Conservation (phyloP, 1,284 basidiomycete genomes). For the Pseudomicrostroma phylloplanum region DNA sequence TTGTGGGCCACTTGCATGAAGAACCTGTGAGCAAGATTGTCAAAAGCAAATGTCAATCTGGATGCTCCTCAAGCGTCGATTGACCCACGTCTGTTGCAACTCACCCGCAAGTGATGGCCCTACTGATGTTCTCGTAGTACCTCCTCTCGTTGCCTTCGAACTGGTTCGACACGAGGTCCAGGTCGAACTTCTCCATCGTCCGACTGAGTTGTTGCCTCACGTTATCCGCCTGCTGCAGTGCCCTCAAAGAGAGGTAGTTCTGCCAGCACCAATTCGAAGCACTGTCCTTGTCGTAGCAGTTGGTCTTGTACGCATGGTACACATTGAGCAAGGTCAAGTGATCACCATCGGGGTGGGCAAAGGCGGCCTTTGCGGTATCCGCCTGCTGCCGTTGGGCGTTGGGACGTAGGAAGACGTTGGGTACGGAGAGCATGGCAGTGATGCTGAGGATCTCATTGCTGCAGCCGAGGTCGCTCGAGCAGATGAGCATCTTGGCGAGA, state of each 20-base stretch:
- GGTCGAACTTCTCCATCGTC: slow-evolving; percentile 72
- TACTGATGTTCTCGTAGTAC: slow-evolving; percentile 72
- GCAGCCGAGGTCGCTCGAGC: slow-evolving; percentile 88
- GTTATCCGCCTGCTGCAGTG: slow-evolving; percentile 86
- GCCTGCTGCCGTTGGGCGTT: slow-evolving; percentile 71
- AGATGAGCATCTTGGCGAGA: slow-evolving; percentile 94
- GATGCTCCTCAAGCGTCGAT: neutral
- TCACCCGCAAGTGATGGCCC: slow-evolving; percentile 72
- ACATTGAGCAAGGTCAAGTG: slow-evolving; percentile 92
- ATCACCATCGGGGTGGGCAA: slow-evolving; percentile 89
- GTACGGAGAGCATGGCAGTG: slow-evolving; percentile 96
- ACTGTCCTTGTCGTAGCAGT: slow-evolving; percentile 36
- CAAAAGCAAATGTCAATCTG: slow-evolving; percentile 5
- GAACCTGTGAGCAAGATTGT: slow-evolving; percentile 55
- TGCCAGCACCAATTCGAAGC: slow-evolving; percentile 74
- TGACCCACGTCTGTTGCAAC: neutral
- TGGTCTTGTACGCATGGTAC: slow-evolving; percentile 83
- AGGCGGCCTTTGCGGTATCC: slow-evolving; percentile 79
- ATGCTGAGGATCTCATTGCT: slow-evolving; percentile 95
- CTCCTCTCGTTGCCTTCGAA: slow-evolving; percentile 64
- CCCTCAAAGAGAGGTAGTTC: slow-evolving; percentile 78
- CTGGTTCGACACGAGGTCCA: slow-evolving; percentile 70
- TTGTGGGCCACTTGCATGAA: slow-evolving; percentile 99
- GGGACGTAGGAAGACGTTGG: slow-evolving; percentile 83
- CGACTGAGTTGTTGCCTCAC: slow-evolving; percentile 86